Base-by-base conservation (phyloP, 148 eudicot species). In the Pharnaceum exiguum region DNA sequence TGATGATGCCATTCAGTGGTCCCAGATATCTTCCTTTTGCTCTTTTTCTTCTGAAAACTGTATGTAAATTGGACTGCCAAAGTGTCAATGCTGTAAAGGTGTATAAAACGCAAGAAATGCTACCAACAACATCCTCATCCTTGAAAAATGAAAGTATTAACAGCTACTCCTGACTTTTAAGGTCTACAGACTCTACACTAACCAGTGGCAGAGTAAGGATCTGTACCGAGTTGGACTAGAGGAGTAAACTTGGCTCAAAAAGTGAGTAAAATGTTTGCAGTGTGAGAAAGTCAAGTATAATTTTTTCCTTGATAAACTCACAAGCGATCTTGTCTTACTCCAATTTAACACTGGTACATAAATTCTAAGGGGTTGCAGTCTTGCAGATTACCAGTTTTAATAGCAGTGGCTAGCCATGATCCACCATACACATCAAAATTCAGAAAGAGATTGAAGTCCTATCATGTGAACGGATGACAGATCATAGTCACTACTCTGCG, bases 1-100 rank as follows among this genome's bases (percentile, higher is more conserved):
- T 65, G 18, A 56, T 66, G 50, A 65, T 65, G 55, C 62, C 46
- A 56, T 39, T 48, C 35, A 24, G 27, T 57, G 38, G 55, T 30
- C 18, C 39, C 18, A 38, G 10, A 23, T 63, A 28, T 10, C 58
- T 30, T 2, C 12, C 10, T 26, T 24, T 55, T 64, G 35, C 5
- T 30, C 31, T 43, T 58, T 40, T 28, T 4, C 40, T 24, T 33
- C 45, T 40, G 24, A n/a, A n/a, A n/a, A n/a, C n/a, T n/a, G n/a
- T n/a, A n/a, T 18, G 55, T 47, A 16, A 38, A 64, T 43, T 35
- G 37, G 42, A 36, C 19, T 55, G 30, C 59, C 15, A 49, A 29
- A 49, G 51, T 27, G 30, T 67, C 15, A 49, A 29, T 58, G 51
- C 33, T 57, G 45, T 29, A 15, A 56, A 48, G 35, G 10, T 38